Evolutionary conservation across 163 green algal genomes (phyloP).

Genomic region (Trebouxia gelatinosa): DNA sequence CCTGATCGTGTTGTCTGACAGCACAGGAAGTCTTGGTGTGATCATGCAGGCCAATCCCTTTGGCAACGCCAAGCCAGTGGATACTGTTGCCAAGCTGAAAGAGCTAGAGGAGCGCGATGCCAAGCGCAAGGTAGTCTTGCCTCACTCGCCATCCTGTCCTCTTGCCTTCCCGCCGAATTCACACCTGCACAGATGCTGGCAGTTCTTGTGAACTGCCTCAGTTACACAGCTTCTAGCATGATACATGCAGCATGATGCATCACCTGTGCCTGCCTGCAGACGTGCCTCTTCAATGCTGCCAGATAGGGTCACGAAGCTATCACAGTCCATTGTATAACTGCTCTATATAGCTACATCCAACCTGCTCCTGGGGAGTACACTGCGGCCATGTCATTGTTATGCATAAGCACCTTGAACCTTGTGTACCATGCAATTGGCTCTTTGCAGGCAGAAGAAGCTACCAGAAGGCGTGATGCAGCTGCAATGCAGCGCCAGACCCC

Average conservation of each 20-base stretch:
- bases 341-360: neutral
- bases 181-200: too few relatives aligned
- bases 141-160: neutral
- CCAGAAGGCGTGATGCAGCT: slow-evolving; percentile 4
- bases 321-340: neutral
- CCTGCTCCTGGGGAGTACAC: neutral
- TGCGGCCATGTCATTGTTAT: neutral
- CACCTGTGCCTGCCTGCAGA: slow-evolving; percentile 1
- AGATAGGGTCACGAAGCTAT: too few relatives aligned
- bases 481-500: neutral
- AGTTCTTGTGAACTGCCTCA: too few relatives aligned
- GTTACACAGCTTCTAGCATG: neutral
- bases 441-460: neutral
- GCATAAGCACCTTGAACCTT: neutral
- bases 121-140: slow-evolving; percentile 32
- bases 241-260: neutral
- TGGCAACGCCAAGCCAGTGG: slow-evolving; percentile 43
- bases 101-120: slow-evolving; percentile 41
- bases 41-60: slow-evolving; percentile 41
- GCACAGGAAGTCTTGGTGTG: neutral
- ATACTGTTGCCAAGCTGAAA: slow-evolving; percentile 33
- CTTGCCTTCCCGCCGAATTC: too few relatives aligned
- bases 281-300: too few relatives aligned
- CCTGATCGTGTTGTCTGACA: neutral
- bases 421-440: neutral